Base-by-base conservation (phyloP, 306 rosid species). In the Fragaria ananassa region DNA sequence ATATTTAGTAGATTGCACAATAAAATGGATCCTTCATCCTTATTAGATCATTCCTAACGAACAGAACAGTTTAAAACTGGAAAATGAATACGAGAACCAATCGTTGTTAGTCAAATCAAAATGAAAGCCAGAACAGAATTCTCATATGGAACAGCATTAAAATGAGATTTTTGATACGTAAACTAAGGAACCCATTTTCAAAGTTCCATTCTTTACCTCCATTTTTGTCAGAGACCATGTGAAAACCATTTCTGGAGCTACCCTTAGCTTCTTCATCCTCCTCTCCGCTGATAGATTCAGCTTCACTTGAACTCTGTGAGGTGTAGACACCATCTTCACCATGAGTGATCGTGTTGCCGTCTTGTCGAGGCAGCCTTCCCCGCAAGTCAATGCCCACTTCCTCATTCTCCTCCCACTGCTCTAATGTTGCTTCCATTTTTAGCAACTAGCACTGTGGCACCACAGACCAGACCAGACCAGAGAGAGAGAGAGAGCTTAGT, bases 391-490 rank as follows among this genome's bases (percentile, higher is more conserved):
- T 61, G 46, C 68, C 86, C 45, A 72, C 73, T 54, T 57, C 83
- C n/a, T 79, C 88, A 45, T 44, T 60, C n/a, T 82, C 85, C 54
- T 80, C 69, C 82, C 82, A 75, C 46, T 60, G 72, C 47, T 60
- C 35, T 58, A 13, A 23, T 15, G 44, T 63, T 17, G 50, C 70
- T 61, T 82, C 81, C 85, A 82, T 71, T 58, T 49, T 45, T 57
- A 45, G 56, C 68, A 10, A 73, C 39, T 6, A 13, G 14, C 3
- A 41, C 31, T 18, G 49, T 39, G 7, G 60, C 27, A 21, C 23
- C 3, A 44, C 72, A 42, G 53, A 42, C 6, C 5, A 18, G 27
- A 65, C 44, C 44, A 39, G 44, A 39, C 44, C 8, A 39, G 0
- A 39, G 18, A 58, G 39, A 71, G 27, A 47, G 25, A 50, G 10